A percentile compares a stretch with the other conserved stretches of the same genome.
phyloP scores from a whole-genome alignment of 495 filamentous ascomycete genomes.

The Platismatia glauca region DNA sequence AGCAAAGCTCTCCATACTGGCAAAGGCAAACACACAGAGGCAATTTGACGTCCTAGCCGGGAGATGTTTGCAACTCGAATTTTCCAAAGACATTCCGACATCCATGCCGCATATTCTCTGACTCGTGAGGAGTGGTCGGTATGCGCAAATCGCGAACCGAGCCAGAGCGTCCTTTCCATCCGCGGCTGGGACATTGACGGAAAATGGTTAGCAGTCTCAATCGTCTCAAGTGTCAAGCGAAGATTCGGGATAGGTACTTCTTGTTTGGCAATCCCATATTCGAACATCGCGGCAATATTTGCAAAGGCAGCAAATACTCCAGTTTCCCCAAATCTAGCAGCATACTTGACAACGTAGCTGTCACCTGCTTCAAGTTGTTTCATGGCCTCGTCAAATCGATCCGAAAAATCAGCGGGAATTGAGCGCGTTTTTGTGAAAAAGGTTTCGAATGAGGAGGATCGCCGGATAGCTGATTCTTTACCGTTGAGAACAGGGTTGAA shows the following conservation, averaged over 20 bases:
- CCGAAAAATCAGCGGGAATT: constrained; percentile 36
- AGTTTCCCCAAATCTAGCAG: constrained; percentile 53
- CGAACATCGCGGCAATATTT: constrained; percentile 46
- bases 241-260: constrained; percentile 11
- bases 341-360: constrained; percentile 48
- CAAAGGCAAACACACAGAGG: background rate
- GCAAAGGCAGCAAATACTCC: constrained; percentile 46
- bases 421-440: constrained; percentile 57
- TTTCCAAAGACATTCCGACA: too few relatives aligned
- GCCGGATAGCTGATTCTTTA: constrained; percentile 28
- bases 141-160: too few relatives aligned
- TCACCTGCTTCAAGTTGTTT: constrained; percentile 42
- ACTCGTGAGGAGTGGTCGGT: too few relatives aligned
- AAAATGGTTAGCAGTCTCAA: background rate
- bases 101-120: too few relatives aligned
- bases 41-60: background rate
- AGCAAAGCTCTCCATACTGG: background rate
- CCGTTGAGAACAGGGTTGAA: constrained; percentile 56
- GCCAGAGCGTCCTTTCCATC: too few relatives aligned
- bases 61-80: background rate
- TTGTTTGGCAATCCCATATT: constrained; percentile 41
- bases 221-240: constrained; percentile 13
- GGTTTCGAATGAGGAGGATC: constrained; percentile 38
- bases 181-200: too few relatives aligned
- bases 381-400: constrained; percentile 39